These are phyloP conservation scores for Blastobotrys apis DNA, from an alignment of 1,139 yeast species.

Conservation along the genomic window DNA sequence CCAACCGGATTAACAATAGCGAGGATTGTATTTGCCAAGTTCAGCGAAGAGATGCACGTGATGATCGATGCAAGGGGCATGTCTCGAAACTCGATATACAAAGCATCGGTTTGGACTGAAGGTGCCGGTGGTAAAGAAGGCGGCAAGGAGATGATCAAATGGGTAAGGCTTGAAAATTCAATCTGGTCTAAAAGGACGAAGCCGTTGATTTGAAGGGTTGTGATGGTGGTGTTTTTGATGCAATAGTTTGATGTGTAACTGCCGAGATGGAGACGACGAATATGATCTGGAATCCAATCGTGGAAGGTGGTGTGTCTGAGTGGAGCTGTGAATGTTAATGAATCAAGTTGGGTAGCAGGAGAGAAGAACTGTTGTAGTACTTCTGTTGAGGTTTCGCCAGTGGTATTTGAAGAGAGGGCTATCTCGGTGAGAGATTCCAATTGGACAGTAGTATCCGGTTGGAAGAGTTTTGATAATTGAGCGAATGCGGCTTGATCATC, in stretches of 20 bases:
- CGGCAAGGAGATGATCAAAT: neutral
- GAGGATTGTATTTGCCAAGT: neutral
- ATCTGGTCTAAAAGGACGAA: neutral
- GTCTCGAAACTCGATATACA: neutral
- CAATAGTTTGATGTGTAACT: neutral
- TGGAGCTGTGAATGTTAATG: slow-evolving; percentile 5
- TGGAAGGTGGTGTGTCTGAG: neutral
- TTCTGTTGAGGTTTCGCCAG: neutral
- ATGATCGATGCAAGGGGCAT: neutral
- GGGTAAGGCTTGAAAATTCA: slow-evolving; percentile 1
- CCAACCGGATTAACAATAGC: neutral
- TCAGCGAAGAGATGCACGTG: neutral
- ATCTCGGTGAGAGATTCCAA: no score
- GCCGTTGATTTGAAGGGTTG: neutral
- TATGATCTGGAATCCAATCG: neutral
- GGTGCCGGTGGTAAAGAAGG: no score
- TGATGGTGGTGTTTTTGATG: neutral
- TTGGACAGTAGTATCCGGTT: no score
- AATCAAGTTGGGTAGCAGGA: neutral
- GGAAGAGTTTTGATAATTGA: slow-evolving; percentile 1
- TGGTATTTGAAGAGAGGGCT: no score
- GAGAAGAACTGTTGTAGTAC: neutral
- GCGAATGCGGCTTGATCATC: neutral
- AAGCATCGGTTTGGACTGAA: neutral
- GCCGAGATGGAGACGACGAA: neutral